phyloP scores from a whole-genome alignment of 2,329 filamentous ascomycete species.

The Acrocalymma vagum region DNA sequence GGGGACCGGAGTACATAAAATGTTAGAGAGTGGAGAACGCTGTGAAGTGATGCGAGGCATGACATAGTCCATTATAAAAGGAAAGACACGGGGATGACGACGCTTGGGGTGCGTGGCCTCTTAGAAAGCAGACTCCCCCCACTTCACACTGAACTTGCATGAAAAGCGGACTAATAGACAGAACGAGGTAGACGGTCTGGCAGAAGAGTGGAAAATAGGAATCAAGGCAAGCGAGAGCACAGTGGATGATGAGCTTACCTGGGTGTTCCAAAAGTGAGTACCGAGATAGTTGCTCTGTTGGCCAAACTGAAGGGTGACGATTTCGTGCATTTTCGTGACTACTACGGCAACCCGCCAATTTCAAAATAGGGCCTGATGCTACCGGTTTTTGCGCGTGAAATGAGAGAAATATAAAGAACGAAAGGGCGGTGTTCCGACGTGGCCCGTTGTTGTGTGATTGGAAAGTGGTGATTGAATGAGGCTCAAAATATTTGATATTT shows the following conservation, averaged over 20 bases:
- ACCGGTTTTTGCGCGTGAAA: background rate
- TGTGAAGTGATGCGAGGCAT: conserved; percentile 1
- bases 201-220: conserved; percentile 1
- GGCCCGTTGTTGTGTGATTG: background rate
- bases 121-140: conserved; percentile 7
- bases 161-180: background rate
- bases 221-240: background rate
- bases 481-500: conserved; percentile 15
- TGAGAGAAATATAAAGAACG: too few species aligned
- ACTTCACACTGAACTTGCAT: background rate
- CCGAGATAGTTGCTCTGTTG: conserved; percentile 92
- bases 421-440: conserved; percentile 2
- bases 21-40: background rate
- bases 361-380: background rate
- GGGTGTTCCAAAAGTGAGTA: conserved; percentile 97
- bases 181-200: conserved; percentile 3
- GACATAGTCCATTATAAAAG: conserved; percentile 10
- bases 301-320: conserved; percentile 92
- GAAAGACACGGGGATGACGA: conserved; percentile 18
- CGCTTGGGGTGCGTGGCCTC: conserved; percentile 28
- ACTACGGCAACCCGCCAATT: background rate
- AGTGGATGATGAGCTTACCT: conserved; percentile 61
- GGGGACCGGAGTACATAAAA: background rate
- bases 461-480: conserved; percentile 12
- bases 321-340: conserved; percentile 78